A percentile compares a stretch with the other conserved stretches of the same genome.
phyloP scores from a whole-genome alignment of 345 rosid genomes.

The Melaleuca alternifolia region DNA sequence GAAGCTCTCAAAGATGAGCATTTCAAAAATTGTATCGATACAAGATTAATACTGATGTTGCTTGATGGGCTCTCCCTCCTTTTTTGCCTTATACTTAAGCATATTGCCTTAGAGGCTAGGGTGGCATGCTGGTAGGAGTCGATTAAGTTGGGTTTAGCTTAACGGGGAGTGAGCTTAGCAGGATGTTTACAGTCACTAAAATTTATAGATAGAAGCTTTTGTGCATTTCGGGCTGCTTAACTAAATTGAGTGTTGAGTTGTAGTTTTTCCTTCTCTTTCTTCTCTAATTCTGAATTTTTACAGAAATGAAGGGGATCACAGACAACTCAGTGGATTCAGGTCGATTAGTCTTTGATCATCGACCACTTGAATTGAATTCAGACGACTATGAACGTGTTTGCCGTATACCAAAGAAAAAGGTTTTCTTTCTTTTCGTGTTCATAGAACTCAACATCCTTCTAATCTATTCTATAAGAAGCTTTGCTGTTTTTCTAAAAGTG shows the following conservation, averaged over 20 bases:
- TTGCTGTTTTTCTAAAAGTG: neutral
- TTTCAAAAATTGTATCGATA: neutral
- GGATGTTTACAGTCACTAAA: neutral
- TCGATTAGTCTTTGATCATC: conserved; percentile 33
- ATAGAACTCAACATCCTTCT: neutral
- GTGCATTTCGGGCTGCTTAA: neutral
- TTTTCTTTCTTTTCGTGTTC: neutral
- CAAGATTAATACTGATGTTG: neutral
- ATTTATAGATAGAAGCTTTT: neutral
- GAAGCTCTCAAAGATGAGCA: neutral
- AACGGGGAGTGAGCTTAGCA: neutral
- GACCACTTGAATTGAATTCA: conserved; percentile 20
- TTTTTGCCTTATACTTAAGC: neutral
- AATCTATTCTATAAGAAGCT: neutral
- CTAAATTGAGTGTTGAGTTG: neutral
- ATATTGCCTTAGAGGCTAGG: neutral
- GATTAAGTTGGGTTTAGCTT: neutral
- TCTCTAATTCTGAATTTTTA: neutral
- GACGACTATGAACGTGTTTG: conserved; percentile 49
- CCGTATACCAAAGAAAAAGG: conserved; percentile 43
- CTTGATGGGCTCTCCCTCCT: neutral
- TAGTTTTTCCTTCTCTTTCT: neutral
- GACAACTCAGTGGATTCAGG: neutral
- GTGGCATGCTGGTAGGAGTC: neutral
- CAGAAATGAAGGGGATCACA: conserved; percentile 19